These are phyloP conservation scores for Discostella stelligera DNA, from an alignment of 352 stramenopile species.

Conservation along the genomic window DNA sequence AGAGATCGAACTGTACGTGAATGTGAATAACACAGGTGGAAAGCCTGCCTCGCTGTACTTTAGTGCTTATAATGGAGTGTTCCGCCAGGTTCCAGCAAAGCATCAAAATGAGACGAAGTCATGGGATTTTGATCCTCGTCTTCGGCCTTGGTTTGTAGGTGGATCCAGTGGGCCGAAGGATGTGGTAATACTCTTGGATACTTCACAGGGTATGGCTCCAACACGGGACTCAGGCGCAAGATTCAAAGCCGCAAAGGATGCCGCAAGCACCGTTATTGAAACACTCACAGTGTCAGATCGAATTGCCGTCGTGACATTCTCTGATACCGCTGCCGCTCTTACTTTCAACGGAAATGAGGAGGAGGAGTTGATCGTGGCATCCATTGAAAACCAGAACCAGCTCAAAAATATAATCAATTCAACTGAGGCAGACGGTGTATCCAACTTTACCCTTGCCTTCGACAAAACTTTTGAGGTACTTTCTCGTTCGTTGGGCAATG, in stretches of 20 bases:
- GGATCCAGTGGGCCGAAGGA: constrained; percentile 72
- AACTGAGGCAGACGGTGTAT: constrained; percentile 23
- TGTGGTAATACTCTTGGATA: constrained; percentile 67
- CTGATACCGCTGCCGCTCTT: constrained; percentile 15
- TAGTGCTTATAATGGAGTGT: constrained; percentile 46
- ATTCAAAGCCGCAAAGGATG: constrained; percentile 32
- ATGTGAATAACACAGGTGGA: constrained; percentile 3
- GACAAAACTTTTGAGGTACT: constrained; percentile 49
- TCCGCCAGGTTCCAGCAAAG: constrained; percentile 51
- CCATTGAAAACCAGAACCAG: constrained; percentile 53
- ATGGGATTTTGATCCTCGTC: constrained; percentile 52
- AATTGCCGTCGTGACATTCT: constrained; percentile 57
- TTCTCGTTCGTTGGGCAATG: background rate
- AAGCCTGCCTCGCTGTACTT: constrained; percentile 62
- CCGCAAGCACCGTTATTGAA: constrained; percentile 47
- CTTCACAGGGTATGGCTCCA: constrained; percentile 44
- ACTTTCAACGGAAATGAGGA: background rate
- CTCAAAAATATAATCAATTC: constrained; percentile 33
- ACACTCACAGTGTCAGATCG: constrained; percentile 58
- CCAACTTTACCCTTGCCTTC: constrained; percentile 59
- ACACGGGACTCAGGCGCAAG: background rate
- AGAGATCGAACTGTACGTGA: constrained; percentile 28
- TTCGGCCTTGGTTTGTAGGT: constrained; percentile 67
- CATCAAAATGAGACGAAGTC: constrained; percentile 36
- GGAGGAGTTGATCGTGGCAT: constrained; percentile 35